Conservation (phyloP, 2,329 filamentous ascomycete genomes). For the Neurospora sp. region DNA sequence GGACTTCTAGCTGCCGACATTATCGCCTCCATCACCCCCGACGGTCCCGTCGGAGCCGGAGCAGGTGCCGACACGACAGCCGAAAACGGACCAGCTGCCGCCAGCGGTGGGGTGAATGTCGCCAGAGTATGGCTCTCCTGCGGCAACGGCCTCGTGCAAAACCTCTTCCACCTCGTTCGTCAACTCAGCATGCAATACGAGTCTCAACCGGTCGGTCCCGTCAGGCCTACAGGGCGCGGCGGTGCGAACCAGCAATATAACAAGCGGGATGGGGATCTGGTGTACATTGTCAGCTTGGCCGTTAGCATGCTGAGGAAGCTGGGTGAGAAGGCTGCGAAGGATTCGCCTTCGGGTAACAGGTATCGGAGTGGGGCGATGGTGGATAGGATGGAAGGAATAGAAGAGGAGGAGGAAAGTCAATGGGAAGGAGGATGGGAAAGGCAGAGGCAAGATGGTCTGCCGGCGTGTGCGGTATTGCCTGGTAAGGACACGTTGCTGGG, state of each 20-base stretch:
- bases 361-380: constrained; percentile 33
- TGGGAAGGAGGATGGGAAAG: not conserved
- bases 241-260: constrained; percentile 15
- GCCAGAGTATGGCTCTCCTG: constrained; percentile 74
- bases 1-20: constrained; percentile 86
- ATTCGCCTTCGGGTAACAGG: constrained; percentile 39
- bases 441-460: not conserved
- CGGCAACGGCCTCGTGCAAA: constrained; percentile 73
- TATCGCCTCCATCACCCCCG: constrained; percentile 58
- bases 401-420: not conserved
- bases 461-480: constrained; percentile 39
- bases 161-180: constrained; percentile 65
- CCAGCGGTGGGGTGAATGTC: constrained; percentile 38
- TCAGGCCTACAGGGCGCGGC: constrained; percentile 21
- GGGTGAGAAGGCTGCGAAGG: constrained; percentile 52
- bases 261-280: constrained; percentile 39
- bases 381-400: not conserved
- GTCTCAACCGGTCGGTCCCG: constrained; percentile 29
- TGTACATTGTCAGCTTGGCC: constrained; percentile 58
- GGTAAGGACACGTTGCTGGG: constrained; percentile 57
- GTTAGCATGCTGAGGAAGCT: constrained; percentile 58
- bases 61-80: constrained; percentile 53
- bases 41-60: constrained; percentile 22
- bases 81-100: constrained; percentile 65
- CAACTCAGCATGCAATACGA: constrained; percentile 58